A percentile compares a stretch with the other conserved stretches of the same genome.
These are phyloP conservation scores for Phytophthora melonis DNA, from an alignment of 352 stramenopile species.

Conservation along the genomic window DNA sequence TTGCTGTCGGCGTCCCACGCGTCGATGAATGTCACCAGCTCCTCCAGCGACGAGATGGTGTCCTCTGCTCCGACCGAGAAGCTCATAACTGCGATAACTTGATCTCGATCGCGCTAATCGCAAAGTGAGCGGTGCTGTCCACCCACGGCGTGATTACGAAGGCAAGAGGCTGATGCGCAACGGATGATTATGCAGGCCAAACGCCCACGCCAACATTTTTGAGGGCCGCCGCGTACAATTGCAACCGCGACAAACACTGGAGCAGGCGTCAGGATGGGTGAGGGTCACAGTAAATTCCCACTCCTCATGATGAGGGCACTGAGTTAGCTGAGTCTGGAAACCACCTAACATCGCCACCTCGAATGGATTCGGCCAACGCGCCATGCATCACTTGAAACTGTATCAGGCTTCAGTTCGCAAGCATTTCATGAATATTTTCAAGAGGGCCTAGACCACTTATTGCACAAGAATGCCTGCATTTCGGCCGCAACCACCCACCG, in stretches of 20 bases:
- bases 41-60: slow-evolving; percentile 27
- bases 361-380: not conserved
- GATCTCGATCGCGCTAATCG: slow-evolving; percentile 7
- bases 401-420: too few relatives aligned
- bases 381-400: not conserved
- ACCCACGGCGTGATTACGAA: slow-evolving; percentile 16
- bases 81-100: slow-evolving; percentile 15
- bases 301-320: not conserved
- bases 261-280: slow-evolving; percentile 20
- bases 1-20: slow-evolving; percentile 19
- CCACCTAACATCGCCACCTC: not conserved
- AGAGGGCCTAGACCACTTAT: too few relatives aligned
- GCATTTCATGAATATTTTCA: not conserved
- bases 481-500: too few relatives aligned
- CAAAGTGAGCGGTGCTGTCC: slow-evolving; percentile 8
- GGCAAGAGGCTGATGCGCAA: slow-evolving; percentile 14
- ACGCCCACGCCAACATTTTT: not conserved
- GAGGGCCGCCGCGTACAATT: not conserved
- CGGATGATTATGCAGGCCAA: slow-evolving; percentile 15
- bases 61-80: slow-evolving; percentile 19
- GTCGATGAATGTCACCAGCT: slow-evolving; percentile 42
- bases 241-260: slow-evolving; percentile 16
- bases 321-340: not conserved
- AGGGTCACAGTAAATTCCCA: slow-evolving; percentile 1
- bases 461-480: too few relatives aligned